Evolutionary conservation across 371 early-diverging fungal genomes (phyloP).

Genomic region (Choanephora cucurbitarum): DNA sequence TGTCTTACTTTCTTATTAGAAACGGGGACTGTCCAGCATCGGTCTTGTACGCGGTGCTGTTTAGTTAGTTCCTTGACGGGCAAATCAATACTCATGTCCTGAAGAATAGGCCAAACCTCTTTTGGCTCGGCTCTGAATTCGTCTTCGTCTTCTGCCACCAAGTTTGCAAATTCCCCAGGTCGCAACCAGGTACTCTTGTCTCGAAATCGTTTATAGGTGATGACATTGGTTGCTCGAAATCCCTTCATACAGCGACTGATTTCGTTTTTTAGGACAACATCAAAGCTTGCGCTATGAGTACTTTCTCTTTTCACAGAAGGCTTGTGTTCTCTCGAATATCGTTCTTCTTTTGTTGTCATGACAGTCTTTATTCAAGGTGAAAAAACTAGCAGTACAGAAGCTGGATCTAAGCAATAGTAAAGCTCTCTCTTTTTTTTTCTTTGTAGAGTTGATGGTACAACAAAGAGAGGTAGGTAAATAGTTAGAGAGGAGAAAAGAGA

Average conservation of each 20-base stretch:
- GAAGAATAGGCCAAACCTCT: conserved; percentile 12
- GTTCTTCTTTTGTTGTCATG: conserved; percentile 12
- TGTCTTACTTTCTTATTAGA: conserved; percentile 9
- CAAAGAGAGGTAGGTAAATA: neutral
- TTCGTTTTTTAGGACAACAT: neutral
- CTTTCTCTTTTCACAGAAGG: neutral
- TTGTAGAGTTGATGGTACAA: neutral
- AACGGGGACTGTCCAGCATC: conserved; percentile 13
- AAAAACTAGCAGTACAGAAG: neutral
- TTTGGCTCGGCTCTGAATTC: conserved; percentile 12
- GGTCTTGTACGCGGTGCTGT: conserved; percentile 15
- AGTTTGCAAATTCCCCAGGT: conserved; percentile 6
- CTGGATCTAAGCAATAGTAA: neutral
- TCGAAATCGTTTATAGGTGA: conserved; percentile 8
- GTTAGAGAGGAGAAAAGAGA: no score
- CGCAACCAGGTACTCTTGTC: conserved; percentile 8
- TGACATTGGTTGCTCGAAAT: conserved; percentile 10
- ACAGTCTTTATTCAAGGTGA: neutral
- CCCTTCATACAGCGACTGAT: conserved; percentile 9
- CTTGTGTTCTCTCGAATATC: conserved; percentile 10
- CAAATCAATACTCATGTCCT: conserved; percentile 8
- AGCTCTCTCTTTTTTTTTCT: no score
- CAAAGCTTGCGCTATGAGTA: conserved; percentile 1
- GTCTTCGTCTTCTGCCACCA: conserved; percentile 9
- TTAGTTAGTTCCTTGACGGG: conserved; percentile 3